phyloP scores from a whole-genome alignment of 192 early-diverging fungal genomes.

The Coemansia sp. region DNA sequence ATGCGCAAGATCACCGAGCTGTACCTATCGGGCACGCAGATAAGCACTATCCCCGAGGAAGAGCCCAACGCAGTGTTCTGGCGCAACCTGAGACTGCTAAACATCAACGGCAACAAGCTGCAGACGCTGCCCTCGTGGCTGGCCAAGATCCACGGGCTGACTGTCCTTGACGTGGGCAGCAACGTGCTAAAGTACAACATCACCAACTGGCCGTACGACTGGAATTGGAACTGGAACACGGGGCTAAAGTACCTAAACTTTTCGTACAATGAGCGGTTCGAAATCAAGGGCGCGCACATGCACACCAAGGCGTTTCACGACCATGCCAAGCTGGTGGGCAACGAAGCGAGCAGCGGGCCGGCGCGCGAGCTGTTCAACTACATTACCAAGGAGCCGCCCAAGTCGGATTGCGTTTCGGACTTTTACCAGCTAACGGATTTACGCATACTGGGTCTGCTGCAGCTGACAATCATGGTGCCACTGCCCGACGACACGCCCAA shows the following conservation, averaged over 20 bases:
- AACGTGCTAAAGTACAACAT: slow-evolving; percentile 90
- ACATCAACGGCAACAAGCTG: slow-evolving; percentile 87
- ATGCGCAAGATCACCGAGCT: slow-evolving; percentile 69
- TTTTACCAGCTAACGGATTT: slow-evolving; percentile 75
- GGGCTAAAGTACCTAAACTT: slow-evolving; percentile 85
- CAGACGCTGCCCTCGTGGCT: slow-evolving; percentile 86
- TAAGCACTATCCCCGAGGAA: slow-evolving; percentile 79
- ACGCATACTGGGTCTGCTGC: slow-evolving; percentile 81
- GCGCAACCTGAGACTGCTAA: slow-evolving; percentile 63
- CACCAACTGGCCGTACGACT: slow-evolving; percentile 92
- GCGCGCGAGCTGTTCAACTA: slow-evolving; percentile 44
- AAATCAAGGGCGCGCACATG: slow-evolving; percentile 72
- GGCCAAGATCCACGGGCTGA: slow-evolving; percentile 75
- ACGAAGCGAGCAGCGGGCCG: slow-evolving; percentile 20
- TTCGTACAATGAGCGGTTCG: slow-evolving; percentile 83
- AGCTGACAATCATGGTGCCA: slow-evolving; percentile 79
- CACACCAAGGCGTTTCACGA: slow-evolving; percentile 50
- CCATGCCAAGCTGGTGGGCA: slow-evolving; percentile 41
- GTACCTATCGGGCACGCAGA: slow-evolving; percentile 79
- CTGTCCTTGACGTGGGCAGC: slow-evolving; percentile 80
- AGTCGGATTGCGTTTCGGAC: slow-evolving; percentile 61
- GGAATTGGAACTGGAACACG: slow-evolving; percentile 96
- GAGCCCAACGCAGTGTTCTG: slow-evolving; percentile 68
- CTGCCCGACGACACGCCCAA: slow-evolving; percentile 79
- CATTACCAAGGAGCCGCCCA: slow-evolving; percentile 47